phyloP scores from a whole-genome alignment of 352 stramenopile species.

The Plasmopara viticola region DNA sequence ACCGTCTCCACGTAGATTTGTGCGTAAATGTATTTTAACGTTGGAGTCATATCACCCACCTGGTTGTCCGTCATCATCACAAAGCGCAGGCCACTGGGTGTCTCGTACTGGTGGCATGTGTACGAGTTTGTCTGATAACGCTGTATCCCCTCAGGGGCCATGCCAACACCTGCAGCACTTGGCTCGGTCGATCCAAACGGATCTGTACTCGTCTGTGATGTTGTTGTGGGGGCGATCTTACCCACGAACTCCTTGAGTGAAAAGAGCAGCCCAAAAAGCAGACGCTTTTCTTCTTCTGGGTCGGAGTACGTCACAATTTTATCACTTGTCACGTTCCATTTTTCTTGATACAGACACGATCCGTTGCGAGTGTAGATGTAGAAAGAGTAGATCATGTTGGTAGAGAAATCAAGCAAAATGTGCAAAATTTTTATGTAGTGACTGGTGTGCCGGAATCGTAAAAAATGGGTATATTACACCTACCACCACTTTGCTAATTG shows the following conservation, averaged over 20 bases:
- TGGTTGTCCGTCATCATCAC: constrained; percentile 89
- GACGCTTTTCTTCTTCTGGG: constrained; percentile 85
- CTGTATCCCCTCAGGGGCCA: constrained; percentile 49
- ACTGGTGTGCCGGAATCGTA: too few relatives aligned
- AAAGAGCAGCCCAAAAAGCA: constrained; percentile 90
- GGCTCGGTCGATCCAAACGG: constrained; percentile 12
- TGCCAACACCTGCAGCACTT: constrained; percentile 9
- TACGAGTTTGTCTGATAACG: constrained; percentile 85
- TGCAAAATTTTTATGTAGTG: too few relatives aligned
- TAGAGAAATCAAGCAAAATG: too few relatives aligned
- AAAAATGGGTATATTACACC: too few relatives aligned
- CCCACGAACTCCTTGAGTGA: constrained; percentile 87
- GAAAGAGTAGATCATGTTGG: constrained; percentile 87
- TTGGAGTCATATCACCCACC: constrained; percentile 69
- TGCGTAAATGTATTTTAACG: constrained; percentile 84
- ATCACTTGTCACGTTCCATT: constrained; percentile 66
- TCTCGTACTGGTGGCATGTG: constrained; percentile 90
- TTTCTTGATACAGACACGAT: constrained; percentile 87
- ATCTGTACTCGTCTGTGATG: constrained; percentile 13
- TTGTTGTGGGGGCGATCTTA: constrained; percentile 57
- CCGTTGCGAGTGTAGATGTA: constrained; percentile 89
- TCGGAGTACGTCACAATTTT: constrained; percentile 74
- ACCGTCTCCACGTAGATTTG: constrained; percentile 88
- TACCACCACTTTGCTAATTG: background rate
- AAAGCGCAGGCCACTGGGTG: constrained; percentile 82